Evolutionary conservation across 345 rosid genomes (phyloP).

Genomic region (Salix purpurea): DNA sequence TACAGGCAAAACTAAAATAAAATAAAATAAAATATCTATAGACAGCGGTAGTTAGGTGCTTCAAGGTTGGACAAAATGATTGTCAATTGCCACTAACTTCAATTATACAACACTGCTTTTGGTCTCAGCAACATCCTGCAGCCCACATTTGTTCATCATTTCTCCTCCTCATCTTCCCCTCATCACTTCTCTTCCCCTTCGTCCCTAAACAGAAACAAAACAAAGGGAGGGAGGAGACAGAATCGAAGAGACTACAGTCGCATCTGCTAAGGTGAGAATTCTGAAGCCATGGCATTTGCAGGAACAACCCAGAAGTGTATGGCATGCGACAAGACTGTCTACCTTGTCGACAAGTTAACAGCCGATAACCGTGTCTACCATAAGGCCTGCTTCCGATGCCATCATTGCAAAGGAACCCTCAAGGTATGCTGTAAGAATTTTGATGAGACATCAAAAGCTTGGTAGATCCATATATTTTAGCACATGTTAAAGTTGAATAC

Average conservation of each 20-base stretch:
- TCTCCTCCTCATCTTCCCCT: constrained; percentile 13
- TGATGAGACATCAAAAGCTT: neutral
- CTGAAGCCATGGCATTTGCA: constrained; percentile 78
- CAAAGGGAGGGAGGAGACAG: neutral
- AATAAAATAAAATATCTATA: neutral
- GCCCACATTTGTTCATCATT: constrained; percentile 15
- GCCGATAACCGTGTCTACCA: constrained; percentile 92
- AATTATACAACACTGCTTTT: constrained; percentile 39
- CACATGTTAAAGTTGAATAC: neutral
- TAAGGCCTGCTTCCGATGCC: constrained; percentile 97
- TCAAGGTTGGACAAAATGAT: constrained; percentile 32
- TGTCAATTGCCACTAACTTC: constrained; percentile 33
- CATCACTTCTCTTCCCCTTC: constrained; percentile 3
- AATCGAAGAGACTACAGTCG: neutral
- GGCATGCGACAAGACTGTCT: constrained; percentile 97
- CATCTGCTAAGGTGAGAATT: constrained; percentile 2
- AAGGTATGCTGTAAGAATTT: constrained; percentile 43
- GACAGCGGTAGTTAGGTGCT: constrained; percentile 29
- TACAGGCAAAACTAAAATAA: neutral
- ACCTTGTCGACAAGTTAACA: constrained; percentile 89
- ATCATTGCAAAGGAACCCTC: constrained; percentile 99
- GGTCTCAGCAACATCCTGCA: constrained; percentile 24
- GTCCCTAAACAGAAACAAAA: neutral
- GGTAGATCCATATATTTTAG: neutral
- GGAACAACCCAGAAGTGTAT: constrained; percentile 99